phyloP scores from a whole-genome alignment of 2,329 filamentous ascomycete species.

The Periconia sp. region DNA sequence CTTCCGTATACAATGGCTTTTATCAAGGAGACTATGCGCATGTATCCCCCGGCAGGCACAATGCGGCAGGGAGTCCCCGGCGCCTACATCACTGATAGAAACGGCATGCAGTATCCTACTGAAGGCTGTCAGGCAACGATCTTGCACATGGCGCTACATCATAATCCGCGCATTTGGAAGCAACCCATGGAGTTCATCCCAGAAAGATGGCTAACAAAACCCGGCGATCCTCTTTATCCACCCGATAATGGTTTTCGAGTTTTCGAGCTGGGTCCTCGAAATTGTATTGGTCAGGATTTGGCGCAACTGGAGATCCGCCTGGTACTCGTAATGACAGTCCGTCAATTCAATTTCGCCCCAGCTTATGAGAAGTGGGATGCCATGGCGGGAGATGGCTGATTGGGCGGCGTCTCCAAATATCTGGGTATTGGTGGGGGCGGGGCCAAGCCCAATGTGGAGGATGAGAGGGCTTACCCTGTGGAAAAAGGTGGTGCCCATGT shows the following conservation, averaged over 20 bases:
- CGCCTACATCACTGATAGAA: conserved; percentile 21
- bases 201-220: conserved; percentile 21
- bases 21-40: conserved; percentile 38
- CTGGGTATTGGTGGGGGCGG: too few relatives aligned
- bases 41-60: conserved; percentile 39
- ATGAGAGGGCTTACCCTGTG: too few relatives aligned
- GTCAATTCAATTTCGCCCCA: neutral
- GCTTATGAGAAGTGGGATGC: conserved; percentile 2
- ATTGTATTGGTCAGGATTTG: conserved; percentile 25
- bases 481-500: too few relatives aligned
- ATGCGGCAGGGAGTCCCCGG: conserved; percentile 15
- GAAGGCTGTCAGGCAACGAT: conserved; percentile 17
- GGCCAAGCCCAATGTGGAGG: too few relatives aligned
- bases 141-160: conserved; percentile 17
- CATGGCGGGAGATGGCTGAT: too few relatives aligned
- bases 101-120: conserved; percentile 20
- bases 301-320: conserved; percentile 18
- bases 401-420: too few relatives aligned
- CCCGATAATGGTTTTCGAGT: conserved; percentile 31
- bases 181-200: conserved; percentile 23
- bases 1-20: conserved; percentile 37
- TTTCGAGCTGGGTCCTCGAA: conserved; percentile 42
- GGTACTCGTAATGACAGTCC: neutral
- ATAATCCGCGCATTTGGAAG: conserved; percentile 20
- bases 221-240: conserved; percentile 12